These are phyloP conservation scores for Scenedesmus sp. DNA, from an alignment of 163 green algal genomes.

Conservation along the genomic window DNA sequence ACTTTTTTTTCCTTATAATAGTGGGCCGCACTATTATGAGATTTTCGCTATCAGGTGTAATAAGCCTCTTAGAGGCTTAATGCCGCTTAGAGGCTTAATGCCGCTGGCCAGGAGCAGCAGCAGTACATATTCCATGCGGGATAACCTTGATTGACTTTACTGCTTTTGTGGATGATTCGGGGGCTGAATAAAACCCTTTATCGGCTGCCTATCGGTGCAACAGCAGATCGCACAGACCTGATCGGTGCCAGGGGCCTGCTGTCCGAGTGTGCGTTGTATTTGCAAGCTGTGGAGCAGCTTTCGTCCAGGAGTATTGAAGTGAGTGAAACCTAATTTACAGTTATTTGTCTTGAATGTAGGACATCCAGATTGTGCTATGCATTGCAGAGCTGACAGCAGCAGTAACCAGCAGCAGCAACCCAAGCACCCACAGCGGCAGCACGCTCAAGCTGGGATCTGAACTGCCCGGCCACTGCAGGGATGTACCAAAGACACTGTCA, in stretches of 20 bases:
- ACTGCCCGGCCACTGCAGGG: background rate
- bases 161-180: background rate
- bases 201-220: background rate
- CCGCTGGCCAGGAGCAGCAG: background rate
- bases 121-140: background rate
- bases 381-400: background rate
- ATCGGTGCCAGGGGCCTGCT: background rate
- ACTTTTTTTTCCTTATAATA: too few species aligned
- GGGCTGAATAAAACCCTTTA: background rate
- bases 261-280: background rate
- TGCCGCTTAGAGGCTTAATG: too few species aligned
- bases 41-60: too few species aligned
- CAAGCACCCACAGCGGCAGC: background rate
- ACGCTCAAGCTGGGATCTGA: background rate
- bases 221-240: background rate
- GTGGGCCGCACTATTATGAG: too few species aligned
- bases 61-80: too few species aligned
- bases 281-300: background rate
- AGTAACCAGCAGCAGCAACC: background rate
- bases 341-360: background rate
- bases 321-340: background rate
- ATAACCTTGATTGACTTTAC: background rate
- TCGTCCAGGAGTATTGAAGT: background rate
- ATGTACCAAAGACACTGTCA: background rate
- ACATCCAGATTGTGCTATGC: background rate